These are phyloP conservation scores for Populus euphratica DNA, from an alignment of 345 rosid genomes.

Conservation along the genomic window DNA sequence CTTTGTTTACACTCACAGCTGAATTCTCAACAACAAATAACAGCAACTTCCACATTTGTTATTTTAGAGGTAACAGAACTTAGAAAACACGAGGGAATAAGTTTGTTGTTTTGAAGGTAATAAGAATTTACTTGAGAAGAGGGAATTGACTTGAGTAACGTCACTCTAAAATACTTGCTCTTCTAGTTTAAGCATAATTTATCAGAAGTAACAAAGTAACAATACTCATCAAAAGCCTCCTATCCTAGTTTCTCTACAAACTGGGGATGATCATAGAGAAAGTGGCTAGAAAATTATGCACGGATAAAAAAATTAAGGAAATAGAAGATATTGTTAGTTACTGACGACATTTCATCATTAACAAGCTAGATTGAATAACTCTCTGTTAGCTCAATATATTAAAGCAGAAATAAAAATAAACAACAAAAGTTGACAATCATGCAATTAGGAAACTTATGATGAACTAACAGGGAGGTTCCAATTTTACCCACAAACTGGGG, in stretches of 20 bases:
- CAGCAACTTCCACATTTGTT: background rate
- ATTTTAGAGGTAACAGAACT: background rate
- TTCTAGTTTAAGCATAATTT: background rate
- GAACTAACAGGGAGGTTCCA: background rate
- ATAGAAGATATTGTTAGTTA: background rate
- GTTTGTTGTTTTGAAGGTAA: background rate
- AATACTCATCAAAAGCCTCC: conserved; percentile 2
- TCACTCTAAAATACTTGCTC: background rate
- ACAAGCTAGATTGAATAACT: background rate
- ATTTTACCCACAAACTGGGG: background rate
- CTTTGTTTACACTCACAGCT: background rate
- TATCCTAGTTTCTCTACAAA: background rate
- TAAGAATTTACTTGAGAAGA: background rate
- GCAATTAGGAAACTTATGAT: background rate
- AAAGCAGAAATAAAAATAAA: background rate
- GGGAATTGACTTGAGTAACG: background rate
- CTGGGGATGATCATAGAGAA: background rate
- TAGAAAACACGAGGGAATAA: background rate
- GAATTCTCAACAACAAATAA: conserved; percentile 1
- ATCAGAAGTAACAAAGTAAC: conserved; percentile 6
- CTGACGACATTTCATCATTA: background rate
- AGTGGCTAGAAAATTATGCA: background rate
- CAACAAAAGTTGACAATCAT: background rate
- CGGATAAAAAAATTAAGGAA: background rate
- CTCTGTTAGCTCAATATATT: background rate